phyloP scores from a whole-genome alignment of 2,329 filamentous ascomycete species.

The Aureobasidium sp. region DNA sequence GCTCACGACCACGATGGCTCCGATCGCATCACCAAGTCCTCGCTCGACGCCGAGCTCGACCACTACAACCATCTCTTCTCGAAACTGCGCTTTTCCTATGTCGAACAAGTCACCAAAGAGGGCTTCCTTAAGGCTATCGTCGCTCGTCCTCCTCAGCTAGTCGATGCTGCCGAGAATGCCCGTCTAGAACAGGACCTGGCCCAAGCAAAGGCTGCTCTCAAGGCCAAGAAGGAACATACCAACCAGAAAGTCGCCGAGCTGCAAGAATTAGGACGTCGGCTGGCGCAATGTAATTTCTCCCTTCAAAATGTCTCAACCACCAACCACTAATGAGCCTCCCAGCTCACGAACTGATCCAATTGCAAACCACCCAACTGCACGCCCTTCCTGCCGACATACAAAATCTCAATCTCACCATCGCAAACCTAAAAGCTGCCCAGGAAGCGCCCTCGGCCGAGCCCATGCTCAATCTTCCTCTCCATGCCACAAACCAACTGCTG shows the following conservation, averaged over 20 bases:
- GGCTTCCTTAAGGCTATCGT: conserved; percentile 93
- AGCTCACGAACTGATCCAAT: conserved; percentile 49
- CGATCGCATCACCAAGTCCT: conserved; percentile 59
- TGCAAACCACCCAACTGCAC: conserved; percentile 46
- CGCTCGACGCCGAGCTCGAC: conserved; percentile 71
- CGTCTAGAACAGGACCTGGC: conserved; percentile 65
- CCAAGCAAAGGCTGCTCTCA: conserved; percentile 66
- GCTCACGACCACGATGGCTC: conserved; percentile 21
- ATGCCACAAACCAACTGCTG: conserved; percentile 36
- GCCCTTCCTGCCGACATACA: conserved; percentile 47
- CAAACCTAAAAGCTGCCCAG: conserved; percentile 36
- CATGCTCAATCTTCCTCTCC: conserved; percentile 37
- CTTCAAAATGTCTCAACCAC: background rate
- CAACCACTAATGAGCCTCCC: background rate
- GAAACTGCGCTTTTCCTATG: conserved; percentile 93
- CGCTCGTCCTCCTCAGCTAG: conserved; percentile 79
- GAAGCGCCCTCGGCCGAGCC: conserved; percentile 32
- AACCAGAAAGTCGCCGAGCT: conserved; percentile 22
- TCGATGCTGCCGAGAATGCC: conserved; percentile 74
- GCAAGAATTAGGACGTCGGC: conserved; percentile 2
- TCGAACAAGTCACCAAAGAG: conserved; percentile 97
- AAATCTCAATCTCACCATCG: conserved; percentile 45
- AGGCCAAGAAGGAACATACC: conserved; percentile 70
- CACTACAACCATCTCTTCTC: conserved; percentile 95
- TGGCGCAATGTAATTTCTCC: conserved; percentile 2